Percentiles rank a stretch among this genome's conserved stretches.
These are phyloP conservation scores for Cytospora chrysosperma DNA, from an alignment of 2,329 filamentous ascomycete genomes.

Conservation along the genomic window DNA sequence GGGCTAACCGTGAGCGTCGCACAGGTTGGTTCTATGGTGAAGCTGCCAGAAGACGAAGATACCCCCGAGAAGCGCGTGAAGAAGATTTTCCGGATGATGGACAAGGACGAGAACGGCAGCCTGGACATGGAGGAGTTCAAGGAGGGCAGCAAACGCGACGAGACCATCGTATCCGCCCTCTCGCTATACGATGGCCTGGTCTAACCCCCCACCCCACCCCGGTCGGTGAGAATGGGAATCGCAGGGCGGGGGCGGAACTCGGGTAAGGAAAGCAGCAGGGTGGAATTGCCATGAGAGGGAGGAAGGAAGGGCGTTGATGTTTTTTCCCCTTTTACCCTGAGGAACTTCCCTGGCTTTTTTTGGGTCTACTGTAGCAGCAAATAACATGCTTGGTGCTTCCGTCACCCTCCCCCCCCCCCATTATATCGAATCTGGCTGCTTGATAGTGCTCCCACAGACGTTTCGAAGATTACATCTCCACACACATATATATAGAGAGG, in stretches of 20 bases:
- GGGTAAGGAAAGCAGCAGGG: not conserved
- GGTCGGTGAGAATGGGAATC: not conserved
- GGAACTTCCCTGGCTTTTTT: conserved; percentile 8
- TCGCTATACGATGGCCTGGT: conserved; percentile 96
- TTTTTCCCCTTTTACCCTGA: not conserved
- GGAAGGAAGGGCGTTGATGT: not conserved
- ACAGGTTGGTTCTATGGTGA: conserved; percentile 98
- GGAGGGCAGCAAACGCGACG: conserved; percentile 96
- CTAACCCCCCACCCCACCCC: conserved; percentile 39
- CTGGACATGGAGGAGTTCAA: conserved; percentile 98
- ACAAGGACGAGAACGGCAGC: conserved; percentile 98
- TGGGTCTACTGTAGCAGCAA: conserved; percentile 20
- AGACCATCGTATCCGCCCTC: conserved; percentile 96
- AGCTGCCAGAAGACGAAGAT: conserved; percentile 96
- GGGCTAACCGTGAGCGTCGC: not conserved
- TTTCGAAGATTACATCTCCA: no score
- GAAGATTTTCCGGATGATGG: conserved; percentile 99
- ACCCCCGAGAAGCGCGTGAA: conserved; percentile 96
- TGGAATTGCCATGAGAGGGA: not conserved
- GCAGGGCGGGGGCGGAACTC: not conserved
- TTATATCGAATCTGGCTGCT: no score
- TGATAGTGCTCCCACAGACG: not conserved
- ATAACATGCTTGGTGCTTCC: conserved; percentile 13
- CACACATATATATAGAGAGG: no score
- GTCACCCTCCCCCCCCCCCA: not conserved